These are phyloP conservation scores for Reticulascus tulasneorum DNA, from an alignment of 2,329 filamentous ascomycete genomes.

Conservation along the genomic window DNA sequence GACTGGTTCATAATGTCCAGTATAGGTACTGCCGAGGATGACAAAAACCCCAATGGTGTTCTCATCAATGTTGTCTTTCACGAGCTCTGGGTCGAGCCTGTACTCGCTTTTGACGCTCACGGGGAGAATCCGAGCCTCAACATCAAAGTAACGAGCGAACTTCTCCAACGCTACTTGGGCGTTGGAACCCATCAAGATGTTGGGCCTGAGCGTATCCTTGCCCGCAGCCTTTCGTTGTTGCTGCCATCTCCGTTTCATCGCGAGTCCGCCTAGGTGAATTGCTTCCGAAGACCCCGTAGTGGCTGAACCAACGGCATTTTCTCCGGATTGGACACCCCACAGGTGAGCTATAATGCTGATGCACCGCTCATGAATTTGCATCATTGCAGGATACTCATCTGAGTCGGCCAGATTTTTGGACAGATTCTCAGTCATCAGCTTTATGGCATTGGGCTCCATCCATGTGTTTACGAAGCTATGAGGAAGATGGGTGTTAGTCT, in stretches of 20 bases:
- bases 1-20: conserved; percentile 69
- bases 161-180: conserved; percentile 72
- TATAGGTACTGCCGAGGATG: conserved; percentile 69
- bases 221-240: conserved; percentile 55
- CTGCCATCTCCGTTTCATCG: conserved; percentile 74
- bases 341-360: conserved; percentile 65
- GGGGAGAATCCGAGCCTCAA: conserved; percentile 62
- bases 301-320: conserved; percentile 64
- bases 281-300: conserved; percentile 70
- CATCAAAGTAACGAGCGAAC: conserved; percentile 70
- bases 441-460: conserved; percentile 62
- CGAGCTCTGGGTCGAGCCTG: conserved; percentile 59
- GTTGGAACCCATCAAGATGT: conserved; percentile 72
- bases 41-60: conserved; percentile 76
- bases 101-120: conserved; percentile 58
- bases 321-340: conserved; percentile 58
- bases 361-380: conserved; percentile 61
- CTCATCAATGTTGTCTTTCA: conserved; percentile 66
- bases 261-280: conserved; percentile 65
- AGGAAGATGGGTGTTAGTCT: conserved; percentile 2
- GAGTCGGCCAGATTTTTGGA: conserved; percentile 70
- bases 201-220: conserved; percentile 61
- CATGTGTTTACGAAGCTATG: conserved; percentile 67
- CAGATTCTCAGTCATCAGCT: conserved; percentile 64
- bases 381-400: conserved; percentile 58